phyloP scores from a whole-genome alignment of 352 stramenopile species.

The Phytopythium chamaehyphon region DNA sequence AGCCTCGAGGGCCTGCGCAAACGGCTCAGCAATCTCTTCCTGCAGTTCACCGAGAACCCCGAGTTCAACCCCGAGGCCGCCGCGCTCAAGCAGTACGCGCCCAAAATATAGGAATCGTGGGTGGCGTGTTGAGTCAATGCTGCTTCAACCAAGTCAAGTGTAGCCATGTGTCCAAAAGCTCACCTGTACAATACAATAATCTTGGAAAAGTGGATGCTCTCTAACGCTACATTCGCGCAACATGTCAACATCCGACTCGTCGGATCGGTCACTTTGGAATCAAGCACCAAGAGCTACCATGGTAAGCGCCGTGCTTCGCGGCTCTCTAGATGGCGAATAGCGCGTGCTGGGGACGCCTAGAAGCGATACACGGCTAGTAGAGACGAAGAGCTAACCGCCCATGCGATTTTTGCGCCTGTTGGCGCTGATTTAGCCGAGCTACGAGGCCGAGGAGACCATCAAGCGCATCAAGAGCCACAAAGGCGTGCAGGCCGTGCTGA shows the following conservation, averaged over 20 bases:
- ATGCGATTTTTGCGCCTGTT: neutral
- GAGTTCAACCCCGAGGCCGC: constrained; percentile 92
- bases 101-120: neutral
- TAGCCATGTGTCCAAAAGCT: neutral
- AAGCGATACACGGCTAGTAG: neutral
- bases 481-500: constrained; percentile 90
- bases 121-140: neutral
- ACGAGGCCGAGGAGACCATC: constrained; percentile 94
- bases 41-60: constrained; percentile 91
- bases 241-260: neutral
- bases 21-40: constrained; percentile 83
- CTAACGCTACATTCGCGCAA: constrained; percentile 1
- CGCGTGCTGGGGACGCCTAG: neutral
- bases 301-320: neutral
- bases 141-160: neutral
- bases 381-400: neutral
- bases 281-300: neutral
- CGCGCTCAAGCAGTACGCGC: constrained; percentile 34
- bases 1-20: constrained; percentile 84
- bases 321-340: neutral
- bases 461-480: constrained; percentile 94
- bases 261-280: neutral
- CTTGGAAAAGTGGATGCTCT: neutral
- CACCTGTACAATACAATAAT: neutral
- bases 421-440: constrained; percentile 38